Evolutionary conservation across 768 basidiomycete genomes (phyloP).

Genomic region (Hortiboletus flavorubellus): DNA sequence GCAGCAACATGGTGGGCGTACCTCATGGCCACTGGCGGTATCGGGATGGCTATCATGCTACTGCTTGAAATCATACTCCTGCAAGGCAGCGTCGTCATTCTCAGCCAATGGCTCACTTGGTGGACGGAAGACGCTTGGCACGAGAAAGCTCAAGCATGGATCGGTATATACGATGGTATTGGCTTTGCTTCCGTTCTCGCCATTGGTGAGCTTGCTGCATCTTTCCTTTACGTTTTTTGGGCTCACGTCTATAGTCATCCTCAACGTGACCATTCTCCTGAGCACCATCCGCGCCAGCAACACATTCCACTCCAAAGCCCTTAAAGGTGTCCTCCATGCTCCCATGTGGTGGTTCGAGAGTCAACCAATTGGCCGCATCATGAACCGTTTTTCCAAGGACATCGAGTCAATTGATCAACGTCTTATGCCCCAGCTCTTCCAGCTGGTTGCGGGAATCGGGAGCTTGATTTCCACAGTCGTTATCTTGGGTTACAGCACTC

Average conservation of each 20-base stretch:
- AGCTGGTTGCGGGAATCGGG: conserved; percentile 23
- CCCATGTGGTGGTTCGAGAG: conserved; percentile 32
- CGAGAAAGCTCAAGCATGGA: conserved; percentile 25
- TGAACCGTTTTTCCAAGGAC: conserved; percentile 46
- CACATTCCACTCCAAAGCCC: conserved; percentile 23
- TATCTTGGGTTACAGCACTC: conserved; percentile 25
- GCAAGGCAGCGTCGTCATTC: conserved; percentile 23
- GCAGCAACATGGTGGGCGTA: conserved; percentile 30
- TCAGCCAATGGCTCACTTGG: conserved; percentile 32
- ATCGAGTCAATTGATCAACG: conserved; percentile 40
- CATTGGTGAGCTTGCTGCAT: conserved; percentile 14
- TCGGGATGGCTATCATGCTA: conserved; percentile 16
- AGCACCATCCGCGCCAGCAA: conserved; percentile 28
- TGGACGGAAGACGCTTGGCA: conserved; percentile 26
- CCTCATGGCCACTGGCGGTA: conserved; percentile 30
- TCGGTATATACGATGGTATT: conserved; percentile 30
- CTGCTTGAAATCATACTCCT: conserved; percentile 19
- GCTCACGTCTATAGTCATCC: conserved; percentile 19
- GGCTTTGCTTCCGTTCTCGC: conserved; percentile 16
- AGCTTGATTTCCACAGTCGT: conserved; percentile 21
- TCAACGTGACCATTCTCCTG: conserved; percentile 25
- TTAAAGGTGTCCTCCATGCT: conserved; percentile 23
- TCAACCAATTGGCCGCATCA: conserved; percentile 42
- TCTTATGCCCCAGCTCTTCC: conserved; percentile 32
- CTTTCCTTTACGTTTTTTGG: neutral